Evolutionary conservation across 78 protist genomes (phyloP), one percentile per base, ranked within the genome.

Genomic region (Tieghemostelium lacteum): DNA sequence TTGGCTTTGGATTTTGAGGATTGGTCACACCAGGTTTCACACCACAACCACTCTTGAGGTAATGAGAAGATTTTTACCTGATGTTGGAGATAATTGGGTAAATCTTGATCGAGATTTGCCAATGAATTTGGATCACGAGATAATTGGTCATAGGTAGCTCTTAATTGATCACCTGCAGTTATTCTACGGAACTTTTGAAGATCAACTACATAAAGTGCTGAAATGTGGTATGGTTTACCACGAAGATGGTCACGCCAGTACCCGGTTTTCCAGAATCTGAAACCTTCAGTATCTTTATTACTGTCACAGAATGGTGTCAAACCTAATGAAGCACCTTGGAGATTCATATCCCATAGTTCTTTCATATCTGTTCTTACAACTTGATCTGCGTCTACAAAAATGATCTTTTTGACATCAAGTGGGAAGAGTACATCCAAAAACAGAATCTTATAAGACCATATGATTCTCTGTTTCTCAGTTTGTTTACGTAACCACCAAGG

Each of bases 371-470:
- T 73, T 7, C 98, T 76, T 7, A 96, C 97, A 0, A 96, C 96
- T 91, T 99, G 99, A 65, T 98, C 99, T 0, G 99, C 97, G 85
- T 98, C 99, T 10, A 98, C 94, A 67, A 95, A 98, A 50, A 99
- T 94, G 45, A 98, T 69, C 73, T 89, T 62, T 42, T 94, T 33
- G 26, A 97, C 96, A 36, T 40, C 37, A 61, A 96, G 89, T 20
- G 99, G 99, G 87, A 99, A 99, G 28, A 99, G 80, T 65, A 99
- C 99, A 80, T 99, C 99, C n/a, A 98, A 80, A 87, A 99, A 98
- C 16, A 99, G 92, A 40, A 99, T 95, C 96, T 99, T 98, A 39
- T 83, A 97, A 39, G 93, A 99, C 99, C 99, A 99, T 72, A 99
- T 98, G 64, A 97, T 83, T 29, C 99, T 94, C 75, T 95, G 96